phyloP scores from a whole-genome alignment of 768 basidiomycete species.

The Suillus clintonianus region DNA sequence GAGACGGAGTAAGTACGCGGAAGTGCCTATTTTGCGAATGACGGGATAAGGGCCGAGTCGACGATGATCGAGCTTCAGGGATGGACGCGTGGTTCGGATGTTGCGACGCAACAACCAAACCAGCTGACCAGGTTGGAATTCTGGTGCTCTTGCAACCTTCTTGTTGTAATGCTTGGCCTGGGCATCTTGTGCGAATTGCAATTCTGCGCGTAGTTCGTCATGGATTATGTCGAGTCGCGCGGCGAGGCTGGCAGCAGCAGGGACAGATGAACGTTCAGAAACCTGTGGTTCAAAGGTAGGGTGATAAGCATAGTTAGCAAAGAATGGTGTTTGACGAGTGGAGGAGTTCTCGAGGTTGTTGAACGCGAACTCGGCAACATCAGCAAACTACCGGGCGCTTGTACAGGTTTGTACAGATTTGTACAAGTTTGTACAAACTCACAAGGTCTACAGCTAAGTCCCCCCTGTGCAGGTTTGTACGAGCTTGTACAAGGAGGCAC shows the following conservation, averaged over 20 bases:
- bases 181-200: constrained; percentile 29
- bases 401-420: no score
- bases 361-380: constrained; percentile 39
- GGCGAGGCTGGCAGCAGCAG: constrained; percentile 33
- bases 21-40: constrained; percentile 12
- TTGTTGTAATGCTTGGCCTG: constrained; percentile 32
- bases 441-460: not conserved
- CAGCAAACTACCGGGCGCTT: not conserved
- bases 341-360: constrained; percentile 38
- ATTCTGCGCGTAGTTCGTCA: constrained; percentile 33
- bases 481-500: no score
- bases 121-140: constrained; percentile 32
- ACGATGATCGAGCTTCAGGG: constrained; percentile 39
- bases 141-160: constrained; percentile 23
- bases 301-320: constrained; percentile 35
- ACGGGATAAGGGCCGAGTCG: constrained; percentile 30
- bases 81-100: constrained; percentile 41
- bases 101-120: constrained; percentile 43
- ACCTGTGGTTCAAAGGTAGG: constrained; percentile 32
- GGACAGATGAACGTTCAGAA: constrained; percentile 29
- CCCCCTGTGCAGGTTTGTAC: no score
- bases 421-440: no score
- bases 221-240: constrained; percentile 32
- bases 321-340: constrained; percentile 40
- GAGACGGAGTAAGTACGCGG: constrained; percentile 31